phyloP scores from a whole-genome alignment of 148 eudicot genomes.

The Nepenthes mirabilis region DNA sequence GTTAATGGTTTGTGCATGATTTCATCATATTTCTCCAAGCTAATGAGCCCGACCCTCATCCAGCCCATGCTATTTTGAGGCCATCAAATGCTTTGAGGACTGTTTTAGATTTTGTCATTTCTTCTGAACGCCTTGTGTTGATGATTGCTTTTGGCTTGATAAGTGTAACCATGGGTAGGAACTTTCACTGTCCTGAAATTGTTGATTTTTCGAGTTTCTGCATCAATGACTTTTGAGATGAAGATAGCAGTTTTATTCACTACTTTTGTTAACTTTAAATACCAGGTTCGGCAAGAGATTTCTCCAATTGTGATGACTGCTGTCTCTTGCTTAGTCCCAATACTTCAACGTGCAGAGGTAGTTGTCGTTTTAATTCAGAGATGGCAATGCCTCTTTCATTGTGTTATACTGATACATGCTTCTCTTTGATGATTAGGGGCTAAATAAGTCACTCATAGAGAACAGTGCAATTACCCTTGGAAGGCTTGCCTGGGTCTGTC shows the following conservation, averaged over 20 bases:
- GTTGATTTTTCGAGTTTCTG: too few species aligned
- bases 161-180: too few species aligned
- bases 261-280: constrained; percentile 1
- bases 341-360: constrained; percentile 94
- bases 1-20: too few species aligned
- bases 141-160: too few species aligned
- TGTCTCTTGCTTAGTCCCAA: constrained; percentile 66
- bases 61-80: too few species aligned
- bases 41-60: too few species aligned
- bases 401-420: background rate
- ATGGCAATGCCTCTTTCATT: background rate
- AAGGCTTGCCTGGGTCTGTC: constrained; percentile 95
- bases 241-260: background rate
- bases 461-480: constrained; percentile 95
- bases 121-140: too few species aligned
- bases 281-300: constrained; percentile 77
- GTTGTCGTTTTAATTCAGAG: constrained; percentile 5
- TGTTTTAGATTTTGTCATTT: too few species aligned
- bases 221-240: too few species aligned
- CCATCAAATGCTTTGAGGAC: too few species aligned
- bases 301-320: constrained; percentile 76
- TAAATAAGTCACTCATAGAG: constrained; percentile 83
- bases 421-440: constrained; percentile 39
- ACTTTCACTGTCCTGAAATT: too few species aligned
- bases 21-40: too few species aligned